Evolutionary conservation across 2,329 filamentous ascomycete species (phyloP).

Genomic region (Didymella pomorum): DNA sequence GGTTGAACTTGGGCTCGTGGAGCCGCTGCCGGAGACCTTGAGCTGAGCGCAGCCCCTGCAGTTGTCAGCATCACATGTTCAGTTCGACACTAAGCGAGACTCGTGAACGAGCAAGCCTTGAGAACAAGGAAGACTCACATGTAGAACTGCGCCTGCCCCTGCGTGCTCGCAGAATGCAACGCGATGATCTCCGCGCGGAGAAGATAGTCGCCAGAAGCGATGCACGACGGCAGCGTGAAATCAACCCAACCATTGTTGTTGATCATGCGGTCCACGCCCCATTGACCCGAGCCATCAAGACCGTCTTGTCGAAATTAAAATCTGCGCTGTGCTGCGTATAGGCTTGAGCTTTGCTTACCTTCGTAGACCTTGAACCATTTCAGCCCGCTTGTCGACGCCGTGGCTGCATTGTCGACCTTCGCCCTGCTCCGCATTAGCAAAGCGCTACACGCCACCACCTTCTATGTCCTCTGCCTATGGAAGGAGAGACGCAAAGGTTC

Average conservation of each 20-base stretch:
- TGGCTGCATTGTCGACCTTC: slow-evolving; percentile 53
- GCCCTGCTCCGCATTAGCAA: slow-evolving; percentile 29
- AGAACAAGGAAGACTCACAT: slow-evolving; percentile 26
- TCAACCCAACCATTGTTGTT: slow-evolving; percentile 56
- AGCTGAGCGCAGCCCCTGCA: slow-evolving; percentile 49
- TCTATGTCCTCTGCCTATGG: too few species aligned
- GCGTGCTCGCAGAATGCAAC: slow-evolving; percentile 47
- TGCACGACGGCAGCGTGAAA: slow-evolving; percentile 49
- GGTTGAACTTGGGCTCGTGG: slow-evolving; percentile 30
- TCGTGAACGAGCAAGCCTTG: too few species aligned
- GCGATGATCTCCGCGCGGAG: slow-evolving; percentile 56
- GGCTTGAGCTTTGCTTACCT: slow-evolving; percentile 26
- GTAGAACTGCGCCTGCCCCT: slow-evolving; percentile 55
- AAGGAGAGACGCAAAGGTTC: too few species aligned
- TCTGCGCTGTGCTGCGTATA: too few species aligned
- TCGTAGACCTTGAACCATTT: slow-evolving; percentile 56
- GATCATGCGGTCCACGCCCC: slow-evolving; percentile 62
- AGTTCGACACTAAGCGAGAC: too few species aligned
- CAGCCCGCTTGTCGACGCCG: slow-evolving; percentile 47
- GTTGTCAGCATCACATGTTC: background rate
- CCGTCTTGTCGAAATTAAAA: slow-evolving; percentile 16
- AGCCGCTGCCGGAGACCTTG: slow-evolving; percentile 36
- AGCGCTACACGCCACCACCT: too few species aligned
- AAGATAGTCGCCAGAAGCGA: slow-evolving; percentile 52
- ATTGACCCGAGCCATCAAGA: slow-evolving; percentile 52